Evolutionary conservation across 1,139 yeast species (phyloP), one percentile per base, ranked within the genome.

Genomic region (Candida dubliniensis): DNA sequence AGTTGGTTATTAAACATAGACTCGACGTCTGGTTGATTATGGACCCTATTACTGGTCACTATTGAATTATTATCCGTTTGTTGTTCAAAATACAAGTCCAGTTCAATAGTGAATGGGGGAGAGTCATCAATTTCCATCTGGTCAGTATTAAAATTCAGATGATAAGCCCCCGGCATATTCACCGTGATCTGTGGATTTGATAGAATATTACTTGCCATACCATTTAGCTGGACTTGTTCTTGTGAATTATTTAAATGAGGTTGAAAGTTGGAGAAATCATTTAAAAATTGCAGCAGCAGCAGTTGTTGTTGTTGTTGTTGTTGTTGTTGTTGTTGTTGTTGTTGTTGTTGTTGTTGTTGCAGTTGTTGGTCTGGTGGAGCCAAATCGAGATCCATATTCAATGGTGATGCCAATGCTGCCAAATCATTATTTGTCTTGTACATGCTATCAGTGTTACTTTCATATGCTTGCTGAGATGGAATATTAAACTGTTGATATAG

Each of bases 31-130:
- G 24, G 31, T 29, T 47, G 48, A 14, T 40, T 43, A 15, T 42
- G 47, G n/a, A 45, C 26, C 12, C 42, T 46, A 23, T 38, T 39
- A 25, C 46, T 41, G 1, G 55, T 49, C 4, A 49, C 40, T 9
- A 50, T 44, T 18, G 53, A 49, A 36, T 51, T 51, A 40, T 43
- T 49, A 27, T 50, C 54, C n/a, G 44, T 31, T 8, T 44, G 47
- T 29, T 49, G 52, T n/a, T 52, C 55, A 42, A 49, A 52, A 38
- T 45, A 50, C 38, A 58, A 40, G 43, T 67, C 71, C 64, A 63
- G 68, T 31, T 66, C 75, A 14, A 70, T 59, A 2, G 74, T 63
- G 44, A 70, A 69, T 8, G 71, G 74, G 3, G 75, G 74, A 13
- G 68, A 63, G 39, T 69, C 72, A 44, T 69, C 75, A 24, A 70